Evolutionary conservation across 306 rosid genomes (phyloP), one percentile per base, ranked within the genome.

Genomic region (Geum urbanum): DNA sequence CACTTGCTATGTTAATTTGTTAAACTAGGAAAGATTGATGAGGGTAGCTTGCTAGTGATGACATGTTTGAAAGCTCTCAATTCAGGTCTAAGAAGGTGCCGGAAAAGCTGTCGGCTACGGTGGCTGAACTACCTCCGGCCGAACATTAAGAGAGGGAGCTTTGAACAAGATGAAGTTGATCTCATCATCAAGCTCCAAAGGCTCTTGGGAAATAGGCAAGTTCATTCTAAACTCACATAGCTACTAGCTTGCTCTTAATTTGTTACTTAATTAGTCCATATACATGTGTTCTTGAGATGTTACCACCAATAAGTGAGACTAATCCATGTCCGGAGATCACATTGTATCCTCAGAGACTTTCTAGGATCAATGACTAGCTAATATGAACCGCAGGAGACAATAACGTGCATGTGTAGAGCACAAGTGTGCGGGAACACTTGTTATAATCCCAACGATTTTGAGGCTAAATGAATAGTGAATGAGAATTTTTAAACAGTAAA

Each of bases 51-150:
- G n/a, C 37, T 32, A 32, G 37, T 32, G 37, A 32, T 37, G 20
- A 59, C 45, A 15, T 6, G 40, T 4, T 56, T 56, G 27, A 61
- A 61, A 24, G 47, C 40, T 39, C 12, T 0, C 12, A n/a, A 61
- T 61, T 61, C 66, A 61, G 89, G 89, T 69, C 70, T 87, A 69
- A 84, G 82, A 61, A 71, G 91, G 72, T 84, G 91, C 69, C 58
- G 91, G 10, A 87, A 87, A 72, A 87, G 91, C 69, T 87, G 91
- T 45, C 82, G 89, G 71, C 81, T 82, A 45, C 80, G 91, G 70
- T 87, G 91, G 91, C 46, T 84, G 48, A 87, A 87, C 72, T 87
- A 87, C 67, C 87, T 87, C 18, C 89, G 87, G 59, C 91, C 91
- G 2, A 80, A 87, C 66, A 82, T 87, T 74, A 84, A 82, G 66